Conservation (phyloP, 164 flowering plant genomes). For the Annona cherimola region DNA sequence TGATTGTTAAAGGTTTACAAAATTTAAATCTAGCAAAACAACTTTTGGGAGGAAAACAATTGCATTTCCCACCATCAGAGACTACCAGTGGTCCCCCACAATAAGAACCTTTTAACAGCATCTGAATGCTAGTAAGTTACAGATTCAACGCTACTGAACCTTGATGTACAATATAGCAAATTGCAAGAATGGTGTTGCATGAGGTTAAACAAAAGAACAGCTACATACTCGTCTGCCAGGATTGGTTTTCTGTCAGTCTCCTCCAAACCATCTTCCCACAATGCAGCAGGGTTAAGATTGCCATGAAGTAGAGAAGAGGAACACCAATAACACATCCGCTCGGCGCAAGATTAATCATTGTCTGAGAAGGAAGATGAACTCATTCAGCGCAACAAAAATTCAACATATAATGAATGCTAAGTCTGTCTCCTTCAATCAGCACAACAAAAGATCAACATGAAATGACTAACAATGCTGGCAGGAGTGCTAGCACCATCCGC, state of each 20-base stretch:
- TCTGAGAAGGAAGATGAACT: conserved; percentile 36
- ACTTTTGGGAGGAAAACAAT: no score
- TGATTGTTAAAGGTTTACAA: no score
- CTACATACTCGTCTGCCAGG: conserved; percentile 7
- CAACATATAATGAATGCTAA: not conserved
- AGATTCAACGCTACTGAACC: no score
- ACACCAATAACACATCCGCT: conserved; percentile 79
- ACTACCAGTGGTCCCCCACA: no score
- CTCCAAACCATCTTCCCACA: conserved; percentile 73
- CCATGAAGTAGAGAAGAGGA: conserved; percentile 66
- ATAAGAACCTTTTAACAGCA: no score
- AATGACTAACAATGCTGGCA: no score
- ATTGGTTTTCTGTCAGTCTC: conserved; percentile 44
- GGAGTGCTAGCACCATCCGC: no score
- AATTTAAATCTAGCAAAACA: no score
- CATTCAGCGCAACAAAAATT: not conserved
- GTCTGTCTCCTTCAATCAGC: no score
- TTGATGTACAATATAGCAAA: not conserved
- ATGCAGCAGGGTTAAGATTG: conserved; percentile 49
- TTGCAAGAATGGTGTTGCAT: not conserved
- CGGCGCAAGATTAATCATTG: conserved; percentile 61
- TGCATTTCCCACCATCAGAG: no score
- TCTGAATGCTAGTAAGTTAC: no score
- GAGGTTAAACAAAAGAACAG: not conserved
- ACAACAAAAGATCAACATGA: no score